Evolutionary conservation across 2,329 filamentous ascomycete species (phyloP).

Genomic region (Tolypocladium ovalisporum): DNA sequence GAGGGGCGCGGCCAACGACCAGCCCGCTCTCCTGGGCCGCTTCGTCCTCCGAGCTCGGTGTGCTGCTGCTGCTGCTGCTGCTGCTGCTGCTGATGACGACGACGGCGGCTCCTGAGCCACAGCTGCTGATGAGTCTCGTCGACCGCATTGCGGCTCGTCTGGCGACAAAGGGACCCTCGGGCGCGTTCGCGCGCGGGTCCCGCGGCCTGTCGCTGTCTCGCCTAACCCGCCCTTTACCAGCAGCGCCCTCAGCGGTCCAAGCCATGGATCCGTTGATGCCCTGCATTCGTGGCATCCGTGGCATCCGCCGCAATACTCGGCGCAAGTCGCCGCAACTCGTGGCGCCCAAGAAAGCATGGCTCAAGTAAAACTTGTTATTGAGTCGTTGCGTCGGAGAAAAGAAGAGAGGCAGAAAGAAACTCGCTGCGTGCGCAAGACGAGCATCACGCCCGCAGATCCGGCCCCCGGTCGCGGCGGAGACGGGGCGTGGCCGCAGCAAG

Average conservation of each 20-base stretch:
- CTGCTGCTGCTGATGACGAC: background rate
- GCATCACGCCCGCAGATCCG: background rate
- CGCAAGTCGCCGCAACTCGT: too few relatives aligned
- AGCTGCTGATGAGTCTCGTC: background rate
- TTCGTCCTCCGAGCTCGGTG: background rate
- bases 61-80: background rate
- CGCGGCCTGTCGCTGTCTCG: background rate
- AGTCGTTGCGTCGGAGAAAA: too few relatives aligned
- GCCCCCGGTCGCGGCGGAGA: background rate
- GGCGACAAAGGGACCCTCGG: background rate
- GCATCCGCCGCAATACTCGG: too few relatives aligned
- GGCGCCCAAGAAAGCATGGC: background rate
- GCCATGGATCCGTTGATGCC: background rate
- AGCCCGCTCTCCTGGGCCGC: background rate
- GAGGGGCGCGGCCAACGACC: background rate
- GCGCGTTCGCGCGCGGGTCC: background rate
- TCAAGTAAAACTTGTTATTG: too few relatives aligned
- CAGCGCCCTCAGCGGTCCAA: too few relatives aligned
- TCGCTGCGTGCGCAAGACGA: background rate
- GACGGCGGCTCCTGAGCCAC: background rate
- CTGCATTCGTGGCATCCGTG: background rate
- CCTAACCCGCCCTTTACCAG: background rate
- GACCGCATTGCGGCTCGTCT: background rate
- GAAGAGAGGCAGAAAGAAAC: background rate
- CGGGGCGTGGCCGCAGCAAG: slow-evolving; percentile 12